Percentiles rank a stretch among this genome's conserved stretches.
phyloP scores from a whole-genome alignment of 2,329 filamentous ascomycete genomes.

The Aspergillus vadensis region DNA sequence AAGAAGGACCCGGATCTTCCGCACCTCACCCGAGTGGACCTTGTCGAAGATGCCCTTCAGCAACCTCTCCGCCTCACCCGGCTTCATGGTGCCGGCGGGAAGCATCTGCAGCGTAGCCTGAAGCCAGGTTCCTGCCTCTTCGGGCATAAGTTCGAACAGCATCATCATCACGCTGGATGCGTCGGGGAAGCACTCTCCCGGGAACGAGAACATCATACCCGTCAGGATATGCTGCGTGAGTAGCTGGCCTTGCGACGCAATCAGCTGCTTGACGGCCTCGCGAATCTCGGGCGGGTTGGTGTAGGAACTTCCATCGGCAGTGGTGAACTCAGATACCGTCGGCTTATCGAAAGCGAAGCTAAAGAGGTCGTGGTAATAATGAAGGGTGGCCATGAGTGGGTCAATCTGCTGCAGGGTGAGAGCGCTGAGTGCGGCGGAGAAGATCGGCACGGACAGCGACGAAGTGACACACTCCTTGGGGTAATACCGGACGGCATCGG shows the following conservation, averaged over 20 bases:
- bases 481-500: constrained; percentile 91
- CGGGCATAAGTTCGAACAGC: constrained; percentile 82
- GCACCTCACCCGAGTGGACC: constrained; percentile 67
- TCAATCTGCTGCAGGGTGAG: constrained; percentile 88
- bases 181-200: constrained; percentile 91
- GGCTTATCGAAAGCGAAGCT: constrained; percentile 80
- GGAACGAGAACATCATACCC: constrained; percentile 99
- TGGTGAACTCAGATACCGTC: constrained; percentile 57
- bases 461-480: constrained; percentile 81
- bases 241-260: constrained; percentile 70
- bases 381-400: constrained; percentile 84
- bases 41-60: constrained; percentile 78
- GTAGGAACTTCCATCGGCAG: constrained; percentile 62
- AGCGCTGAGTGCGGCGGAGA: constrained; percentile 83
- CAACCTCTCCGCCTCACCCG: constrained; percentile 77
- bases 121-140: constrained; percentile 79
- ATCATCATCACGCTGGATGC: constrained; percentile 89
- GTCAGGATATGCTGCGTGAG: constrained; percentile 88
- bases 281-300: constrained; percentile 70
- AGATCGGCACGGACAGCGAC: constrained; percentile 75
- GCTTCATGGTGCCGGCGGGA: constrained; percentile 76
- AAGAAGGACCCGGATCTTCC: constrained; percentile 79
- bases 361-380: constrained; percentile 88
- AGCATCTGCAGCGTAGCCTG: constrained; percentile 80
- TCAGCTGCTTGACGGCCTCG: constrained; percentile 70